Conservation (phyloP, 1,284 basidiomycete genomes). For the Trichosporon sp. region DNA sequence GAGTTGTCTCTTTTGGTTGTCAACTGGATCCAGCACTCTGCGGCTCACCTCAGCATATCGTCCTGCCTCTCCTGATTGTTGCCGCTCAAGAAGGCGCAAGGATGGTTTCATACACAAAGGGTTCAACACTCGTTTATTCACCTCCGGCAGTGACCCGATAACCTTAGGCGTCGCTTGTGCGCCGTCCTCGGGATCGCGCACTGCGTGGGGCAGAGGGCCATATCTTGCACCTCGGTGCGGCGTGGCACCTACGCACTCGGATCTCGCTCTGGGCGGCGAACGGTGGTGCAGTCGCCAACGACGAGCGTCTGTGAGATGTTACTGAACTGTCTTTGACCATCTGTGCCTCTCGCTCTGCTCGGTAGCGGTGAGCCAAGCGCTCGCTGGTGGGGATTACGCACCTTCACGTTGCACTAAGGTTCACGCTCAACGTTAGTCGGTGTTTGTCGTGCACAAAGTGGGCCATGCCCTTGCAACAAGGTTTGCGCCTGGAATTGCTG, state of each 20-base stretch:
- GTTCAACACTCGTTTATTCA: not conserved
- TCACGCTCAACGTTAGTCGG: not conserved
- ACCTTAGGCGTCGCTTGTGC: not conserved
- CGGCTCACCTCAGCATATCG: not conserved
- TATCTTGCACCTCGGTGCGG: too few species aligned
- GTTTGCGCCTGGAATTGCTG: not conserved
- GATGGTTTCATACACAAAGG: not conserved
- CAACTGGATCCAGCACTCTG: slow-evolving; percentile 4
- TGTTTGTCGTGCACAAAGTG: not conserved
- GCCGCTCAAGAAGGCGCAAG: not conserved
- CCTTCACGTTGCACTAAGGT: not conserved
- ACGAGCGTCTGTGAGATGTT: not conserved
- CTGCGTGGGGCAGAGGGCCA: not conserved
- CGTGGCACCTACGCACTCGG: too few species aligned
- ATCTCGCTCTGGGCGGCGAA: too few species aligned
- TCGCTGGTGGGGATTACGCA: not conserved
- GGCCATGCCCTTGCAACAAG: not conserved
- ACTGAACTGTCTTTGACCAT: not conserved
- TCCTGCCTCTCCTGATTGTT: not conserved
- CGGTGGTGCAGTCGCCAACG: not conserved
- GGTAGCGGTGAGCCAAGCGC: not conserved
- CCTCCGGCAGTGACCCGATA: slow-evolving; percentile 2
- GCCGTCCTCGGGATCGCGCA: not conserved
- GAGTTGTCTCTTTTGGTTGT: not conserved
- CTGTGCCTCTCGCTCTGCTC: not conserved